Base-by-base conservation (phyloP, 495 filamentous ascomycete genomes). In the Hypoxylon rickii region DNA sequence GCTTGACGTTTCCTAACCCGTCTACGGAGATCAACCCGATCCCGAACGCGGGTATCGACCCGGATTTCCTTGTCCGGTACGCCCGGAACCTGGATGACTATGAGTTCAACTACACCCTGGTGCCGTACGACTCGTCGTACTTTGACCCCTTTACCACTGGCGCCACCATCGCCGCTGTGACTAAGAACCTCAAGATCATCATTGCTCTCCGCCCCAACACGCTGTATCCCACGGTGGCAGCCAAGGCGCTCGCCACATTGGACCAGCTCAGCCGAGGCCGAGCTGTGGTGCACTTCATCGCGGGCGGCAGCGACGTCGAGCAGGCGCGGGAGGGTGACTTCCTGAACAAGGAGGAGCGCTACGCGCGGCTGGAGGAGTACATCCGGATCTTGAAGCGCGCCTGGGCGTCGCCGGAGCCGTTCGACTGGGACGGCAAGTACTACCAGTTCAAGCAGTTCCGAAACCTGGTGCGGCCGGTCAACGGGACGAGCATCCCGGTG, bases 131-230 rank as follows among this genome's bases (percentile, higher is more conserved):
- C 42, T 79, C 76, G 2, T 73, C 74, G 4, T 77, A 57, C 31
- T 79, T 70, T 46, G 79, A 82, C 54, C 79, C 79, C 1, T 82
- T 71, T 47, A 82, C 79, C 2, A 63, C 73, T 22, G 79, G 74
- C 22, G 76, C 79, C 1, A 82, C 78, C 26, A 81, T 82, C 48
- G 71, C 74, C 0, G 64, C 79, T 0, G 69, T 62, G 21, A 82
- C 79, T 34, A 80, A 80, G 44, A 76, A 80, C 11, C 53, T 82
- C 49, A 82, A 81, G 51, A 64, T 82, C 24, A 82, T 82, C 63
- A 80, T 82, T 45, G 79, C 79, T 0, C 72, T 82, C n/a, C 75
- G 78, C 0, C 79, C 79, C 11, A 82, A 82, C 61, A 82, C 79
- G 0, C 55, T 81, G 1, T 80, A 79, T 44, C 79, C 79, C 18